Percentiles rank a stretch among this genome's conserved stretches.
These are phyloP conservation scores for Gaeumannomyces sp. DNA, from an alignment of 2,329 filamentous ascomycete genomes.

Conservation along the genomic window DNA sequence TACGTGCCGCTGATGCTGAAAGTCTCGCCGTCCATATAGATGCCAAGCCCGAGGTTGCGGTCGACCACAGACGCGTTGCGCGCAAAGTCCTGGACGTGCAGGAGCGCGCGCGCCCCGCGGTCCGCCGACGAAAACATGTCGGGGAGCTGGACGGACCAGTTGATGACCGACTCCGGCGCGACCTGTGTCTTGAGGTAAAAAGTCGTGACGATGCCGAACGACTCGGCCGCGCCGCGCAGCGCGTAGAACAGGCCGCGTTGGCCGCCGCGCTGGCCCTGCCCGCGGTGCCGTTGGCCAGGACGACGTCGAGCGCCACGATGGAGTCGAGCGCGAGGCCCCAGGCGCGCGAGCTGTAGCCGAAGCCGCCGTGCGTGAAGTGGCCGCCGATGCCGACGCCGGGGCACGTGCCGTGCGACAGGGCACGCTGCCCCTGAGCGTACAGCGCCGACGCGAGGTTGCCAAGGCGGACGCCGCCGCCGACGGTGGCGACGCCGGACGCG, in stretches of 20 bases:
- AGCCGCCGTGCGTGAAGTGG: conserved; percentile 34
- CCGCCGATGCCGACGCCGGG: conserved; percentile 38
- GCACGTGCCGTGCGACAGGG: conserved; percentile 46
- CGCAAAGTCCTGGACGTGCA: conserved; percentile 9
- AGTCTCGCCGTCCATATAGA: conserved; percentile 8
- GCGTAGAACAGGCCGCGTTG: conserved; percentile 36
- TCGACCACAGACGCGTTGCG: conserved; percentile 9
- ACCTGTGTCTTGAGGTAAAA: conserved; percentile 31
- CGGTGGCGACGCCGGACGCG: conserved; percentile 32
- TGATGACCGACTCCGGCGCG: conserved; percentile 21
- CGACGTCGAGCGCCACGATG: conserved; percentile 29
- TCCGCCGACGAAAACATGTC: conserved; percentile 1
- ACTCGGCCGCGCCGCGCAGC: conserved; percentile 34
- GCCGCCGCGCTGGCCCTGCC: conserved; percentile 25
- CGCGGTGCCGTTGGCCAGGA: conserved; percentile 28
- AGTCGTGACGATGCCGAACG: conserved; percentile 33
- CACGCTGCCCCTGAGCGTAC: conserved; percentile 30
- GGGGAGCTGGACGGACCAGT: conserved; percentile 9
- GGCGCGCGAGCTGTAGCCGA: conserved; percentile 31
- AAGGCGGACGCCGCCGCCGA: conserved; percentile 43
- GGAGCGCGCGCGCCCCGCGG: background rate
- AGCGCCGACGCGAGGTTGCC: conserved; percentile 39
- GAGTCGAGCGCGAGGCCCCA: conserved; percentile 30
- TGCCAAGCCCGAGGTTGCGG: conserved; percentile 7
- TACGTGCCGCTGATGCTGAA: conserved; percentile 11